phyloP scores from a whole-genome alignment of 164 flowering plant genomes.

The Macadamia integrifolia region DNA sequence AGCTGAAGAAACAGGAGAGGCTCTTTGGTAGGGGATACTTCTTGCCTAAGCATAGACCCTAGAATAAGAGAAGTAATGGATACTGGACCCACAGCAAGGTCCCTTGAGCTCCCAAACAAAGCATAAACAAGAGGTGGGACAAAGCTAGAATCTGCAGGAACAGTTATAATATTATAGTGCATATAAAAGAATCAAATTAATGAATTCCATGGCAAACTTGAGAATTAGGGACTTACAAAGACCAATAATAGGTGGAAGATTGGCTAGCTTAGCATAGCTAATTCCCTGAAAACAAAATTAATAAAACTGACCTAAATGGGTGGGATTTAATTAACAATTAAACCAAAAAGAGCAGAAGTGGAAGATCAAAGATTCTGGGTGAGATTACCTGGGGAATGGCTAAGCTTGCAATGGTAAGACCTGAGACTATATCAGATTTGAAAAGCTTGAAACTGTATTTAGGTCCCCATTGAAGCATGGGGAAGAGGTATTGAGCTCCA shows the following conservation, averaged over 20 bases:
- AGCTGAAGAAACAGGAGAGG: conserved; percentile 41
- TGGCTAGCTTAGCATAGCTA: conserved; percentile 75
- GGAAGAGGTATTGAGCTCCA: neutral
- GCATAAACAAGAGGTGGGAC: conserved; percentile 62
- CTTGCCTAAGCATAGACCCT: conserved; percentile 51
- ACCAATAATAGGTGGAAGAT: conserved; percentile 66
- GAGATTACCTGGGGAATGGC: conserved; percentile 67
- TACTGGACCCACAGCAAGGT: conserved; percentile 60
- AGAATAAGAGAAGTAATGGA: conserved; percentile 59
- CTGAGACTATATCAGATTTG: conserved; percentile 60
- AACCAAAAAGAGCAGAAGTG: neutral
- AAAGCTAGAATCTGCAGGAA: conserved; percentile 56
- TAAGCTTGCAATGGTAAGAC: conserved; percentile 81
- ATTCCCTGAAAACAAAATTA: conserved; percentile 45
- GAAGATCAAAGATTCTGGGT: neutral
- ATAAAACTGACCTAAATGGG: neutral
- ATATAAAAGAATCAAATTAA: neutral
- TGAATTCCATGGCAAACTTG: too few relatives aligned
- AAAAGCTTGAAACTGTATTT: conserved; percentile 19
- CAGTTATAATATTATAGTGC: neutral
- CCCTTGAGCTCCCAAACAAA: conserved; percentile 53
- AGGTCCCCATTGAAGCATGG: neutral
- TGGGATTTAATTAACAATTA: neutral
- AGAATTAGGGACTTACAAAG: conserved; percentile 43
- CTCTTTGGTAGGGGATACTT: conserved; percentile 31